These are phyloP conservation scores for Lichtheimia corymbifera DNA, from an alignment of 371 early-diverging fungal species.

Conservation along the genomic window DNA sequence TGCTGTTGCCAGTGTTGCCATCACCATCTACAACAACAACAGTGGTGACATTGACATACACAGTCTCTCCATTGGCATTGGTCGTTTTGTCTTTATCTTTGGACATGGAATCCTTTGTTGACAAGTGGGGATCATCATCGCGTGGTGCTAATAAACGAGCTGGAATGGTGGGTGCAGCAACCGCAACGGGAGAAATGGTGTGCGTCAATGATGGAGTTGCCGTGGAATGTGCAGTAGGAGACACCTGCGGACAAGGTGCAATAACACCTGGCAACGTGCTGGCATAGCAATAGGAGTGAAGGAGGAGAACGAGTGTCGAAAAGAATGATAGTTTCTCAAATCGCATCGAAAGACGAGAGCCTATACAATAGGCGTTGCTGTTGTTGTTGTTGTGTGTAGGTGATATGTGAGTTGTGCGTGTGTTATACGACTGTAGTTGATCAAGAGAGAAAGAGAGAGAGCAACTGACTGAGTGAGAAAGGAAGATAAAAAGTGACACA, in stretches of 20 bases:
- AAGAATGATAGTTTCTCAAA: background rate
- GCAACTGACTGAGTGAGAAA: too few relatives aligned
- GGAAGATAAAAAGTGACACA: too few relatives aligned
- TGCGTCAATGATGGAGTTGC: too few relatives aligned
- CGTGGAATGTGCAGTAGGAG: too few relatives aligned
- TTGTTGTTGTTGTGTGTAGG: too few relatives aligned
- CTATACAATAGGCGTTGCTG: too few relatives aligned
- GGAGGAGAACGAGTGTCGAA: constrained; percentile 2
- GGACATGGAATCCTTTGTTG: background rate
- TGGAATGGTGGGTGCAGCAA: background rate
- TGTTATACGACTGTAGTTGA: too few relatives aligned
- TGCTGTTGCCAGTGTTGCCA: background rate
- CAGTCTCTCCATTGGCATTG: constrained; percentile 3
- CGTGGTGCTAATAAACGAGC: background rate
- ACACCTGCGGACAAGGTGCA: background rate
- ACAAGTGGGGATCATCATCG: background rate
- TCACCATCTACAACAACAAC: constrained; percentile 7
- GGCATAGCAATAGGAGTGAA: background rate
- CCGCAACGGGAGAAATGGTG: background rate
- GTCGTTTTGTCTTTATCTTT: background rate
- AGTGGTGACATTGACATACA: constrained; percentile 8
- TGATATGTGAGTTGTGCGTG: too few relatives aligned
- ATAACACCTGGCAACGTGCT: background rate
- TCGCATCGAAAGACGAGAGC: too few relatives aligned
- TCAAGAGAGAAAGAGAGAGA: too few relatives aligned